Base-by-base conservation (phyloP, 2,329 filamentous ascomycete species). In the Tolypocladium nubicola region DNA sequence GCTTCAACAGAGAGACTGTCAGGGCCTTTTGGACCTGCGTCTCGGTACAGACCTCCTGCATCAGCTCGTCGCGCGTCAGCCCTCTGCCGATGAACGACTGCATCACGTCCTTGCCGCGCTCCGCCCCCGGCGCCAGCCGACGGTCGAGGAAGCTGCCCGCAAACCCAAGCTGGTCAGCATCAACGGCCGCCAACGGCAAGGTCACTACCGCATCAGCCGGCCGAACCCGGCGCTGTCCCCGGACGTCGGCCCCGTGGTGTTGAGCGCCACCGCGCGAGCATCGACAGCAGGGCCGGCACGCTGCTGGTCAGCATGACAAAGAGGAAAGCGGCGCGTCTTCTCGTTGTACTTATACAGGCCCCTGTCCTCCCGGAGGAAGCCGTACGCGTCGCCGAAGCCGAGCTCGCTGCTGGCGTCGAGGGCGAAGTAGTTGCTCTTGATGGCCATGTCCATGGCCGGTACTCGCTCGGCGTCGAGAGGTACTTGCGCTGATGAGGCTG, bases 361-460 rank as follows among this genome's bases (percentile, higher is more conserved):
- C 4, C 67, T 63, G 60, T 82, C 75, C 11, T 69, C 62, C 35
- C 72, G 71, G 1, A 81, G 62, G 61, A 75, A 78, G 9, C 79
- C 78, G 58, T 81, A 79, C 0, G 73, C 65, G 45, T 75, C 62
- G 21, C 80, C 80, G 55, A 82, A 77, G 0, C 76, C 77, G 11
- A 84, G 64, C 49, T 75, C 73, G 39, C 74, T 78, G 61, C 84
- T 81, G 38, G 81, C 75, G 59, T 84, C 81, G 5, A 83, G 67
- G 0, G 79, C 81, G 58, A 83, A 77, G 67, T 73, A 82, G 52
- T 80, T 77, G 5, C 74, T 71, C 60, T 79, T 78, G 72, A 75
- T 52, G 79, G 58, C 58, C 37, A 62, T 45, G 37, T 62, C 60
- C 16, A 61, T 38, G 19, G 35, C 21, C 33, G n/a, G 45, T 43